Evolutionary conservation across 768 basidiomycete species (phyloP), one percentile per base, ranked within the genome.

Genomic region (Russula foetens): DNA sequence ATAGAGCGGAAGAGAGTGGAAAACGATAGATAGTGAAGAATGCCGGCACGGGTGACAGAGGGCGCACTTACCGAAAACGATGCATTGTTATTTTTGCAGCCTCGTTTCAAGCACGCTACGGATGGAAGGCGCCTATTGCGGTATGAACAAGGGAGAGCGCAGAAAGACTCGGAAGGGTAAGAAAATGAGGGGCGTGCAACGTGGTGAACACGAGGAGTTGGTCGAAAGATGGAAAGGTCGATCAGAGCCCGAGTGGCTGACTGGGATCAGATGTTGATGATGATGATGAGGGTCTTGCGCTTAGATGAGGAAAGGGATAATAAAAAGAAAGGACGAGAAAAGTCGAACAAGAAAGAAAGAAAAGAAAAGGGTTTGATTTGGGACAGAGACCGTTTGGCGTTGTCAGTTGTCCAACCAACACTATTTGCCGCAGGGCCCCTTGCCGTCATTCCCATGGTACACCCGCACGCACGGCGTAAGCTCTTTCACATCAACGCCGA

Each of bases 31-130:
- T 56, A 52, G 59, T 52, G 56, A 67, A 62, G 44, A 31, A 58
- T 60, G 55, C 64, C 59, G 58, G 53, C 56, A 56, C 47, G 47
- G 29, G 49, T 49, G 38, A 56, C 23, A 19, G 49, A 54, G 38
- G 57, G 54, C 24, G 50, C 71, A 70, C 87, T 76, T 78, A 89
- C 90, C 90, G 90, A 75, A 91, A 88, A 69, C 86, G 86, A 78
- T 88, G 76, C 89, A 92, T 90, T 60, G 52, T 63, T 64, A 66
- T 61, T 35, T 35, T 39, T 46, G 53, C 35, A 46, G 67, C 80
- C 83, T 85, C 81, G 81, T 78, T 83, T 83, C 75, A 74, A 77
- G 81, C 86, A 88, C 85, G 87, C 82, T 85, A 77, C 68, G 68
- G 46, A 55, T 49, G 26, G 39, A 41, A 41, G 19, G 60, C 11